Base-by-base conservation (phyloP, 2,329 filamentous ascomycete species). In the Trichophyton rubrum region DNA sequence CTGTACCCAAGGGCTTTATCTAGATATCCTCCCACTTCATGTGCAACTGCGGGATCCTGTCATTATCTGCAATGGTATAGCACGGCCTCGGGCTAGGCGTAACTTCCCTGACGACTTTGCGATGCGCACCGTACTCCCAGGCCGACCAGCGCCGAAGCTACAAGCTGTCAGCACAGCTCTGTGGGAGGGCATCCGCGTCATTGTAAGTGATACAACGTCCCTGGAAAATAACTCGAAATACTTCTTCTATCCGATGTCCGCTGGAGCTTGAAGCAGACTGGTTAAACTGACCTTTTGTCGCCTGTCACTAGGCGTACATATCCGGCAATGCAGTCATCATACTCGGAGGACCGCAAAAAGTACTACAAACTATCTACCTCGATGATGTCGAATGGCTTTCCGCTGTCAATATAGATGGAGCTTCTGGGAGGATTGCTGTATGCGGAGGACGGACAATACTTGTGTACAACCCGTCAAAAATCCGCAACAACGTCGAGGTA, bases 331-430 rank as follows among this genome's bases (percentile, higher is more conserved):
- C 89, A 63, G 83, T 97, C 65, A 84, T 93, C 59, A 86, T 99
- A 68, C 84, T 97, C 66, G 82, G 84, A 69, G 87, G 85, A 58
- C 82, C 88, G 59, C 80, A 86, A 63, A 82, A 82, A 60, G 83
- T 96, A 64, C 75, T 96, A 38, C 93, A 99, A 73, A 96, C 91
- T 3, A 87, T 95, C 66, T 95, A 96, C 76, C 85, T 93, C 69
- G 88, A 95, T 68, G 84, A 89, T 65, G 77, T 80, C 47, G 73
- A 78, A 15, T 79, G 84, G 24, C 79, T 97, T 30, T 82, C 90
- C 64, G 87, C 90, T 30, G 83, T 97, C 64, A 82, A 84, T 33
- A 82, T 97, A 64, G 89, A 97, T 69, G 87, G 95, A 70, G 77
- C 79, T 17, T 87, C 87, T 7, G 93, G 91, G 56, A 95, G 89